A percentile compares a stretch with the other conserved stretches of the same genome.
These are phyloP conservation scores for Setaria italica DNA, from an alignment of 202 grass and related monocot species.

Conservation along the genomic window DNA sequence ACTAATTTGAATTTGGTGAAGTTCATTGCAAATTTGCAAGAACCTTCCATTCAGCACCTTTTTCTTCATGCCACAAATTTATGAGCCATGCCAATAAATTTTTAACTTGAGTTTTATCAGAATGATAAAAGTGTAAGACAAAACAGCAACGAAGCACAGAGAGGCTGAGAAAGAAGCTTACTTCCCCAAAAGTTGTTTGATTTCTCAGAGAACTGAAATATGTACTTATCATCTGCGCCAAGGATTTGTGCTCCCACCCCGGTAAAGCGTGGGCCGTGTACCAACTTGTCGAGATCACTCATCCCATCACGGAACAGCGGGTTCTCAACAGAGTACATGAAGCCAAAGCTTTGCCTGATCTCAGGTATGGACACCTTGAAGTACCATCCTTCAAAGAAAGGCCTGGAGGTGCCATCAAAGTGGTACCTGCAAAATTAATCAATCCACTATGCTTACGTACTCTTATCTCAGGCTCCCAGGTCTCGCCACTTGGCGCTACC, in stretches of 20 bases:
- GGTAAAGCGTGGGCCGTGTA: conserved; percentile 72
- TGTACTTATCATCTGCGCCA: conserved; percentile 89
- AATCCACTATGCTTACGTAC: not conserved
- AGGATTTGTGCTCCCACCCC: conserved; percentile 88
- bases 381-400: conserved; percentile 96
- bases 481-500: not conserved
- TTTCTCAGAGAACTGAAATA: conserved; percentile 81
- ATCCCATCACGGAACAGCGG: conserved; percentile 82
- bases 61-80: not conserved
- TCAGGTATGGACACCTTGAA: conserved; percentile 90
- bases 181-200: conserved; percentile 97
- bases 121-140: not conserved
- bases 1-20: not conserved
- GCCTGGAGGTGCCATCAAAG: conserved; percentile 70
- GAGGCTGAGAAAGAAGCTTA: conserved; percentile 54
- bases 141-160: not conserved
- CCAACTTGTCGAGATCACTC: conserved; percentile 53
- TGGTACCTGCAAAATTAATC: conserved; percentile 71
- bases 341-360: conserved; percentile 83
- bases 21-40: not conserved
- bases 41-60: not conserved
- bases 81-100: not conserved
- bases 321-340: conserved; percentile 96
- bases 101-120: not conserved
- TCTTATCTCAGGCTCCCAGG: not conserved